Evolutionary conservation across 345 rosid species (phyloP).

Genomic region (Ricinus communis): DNA sequence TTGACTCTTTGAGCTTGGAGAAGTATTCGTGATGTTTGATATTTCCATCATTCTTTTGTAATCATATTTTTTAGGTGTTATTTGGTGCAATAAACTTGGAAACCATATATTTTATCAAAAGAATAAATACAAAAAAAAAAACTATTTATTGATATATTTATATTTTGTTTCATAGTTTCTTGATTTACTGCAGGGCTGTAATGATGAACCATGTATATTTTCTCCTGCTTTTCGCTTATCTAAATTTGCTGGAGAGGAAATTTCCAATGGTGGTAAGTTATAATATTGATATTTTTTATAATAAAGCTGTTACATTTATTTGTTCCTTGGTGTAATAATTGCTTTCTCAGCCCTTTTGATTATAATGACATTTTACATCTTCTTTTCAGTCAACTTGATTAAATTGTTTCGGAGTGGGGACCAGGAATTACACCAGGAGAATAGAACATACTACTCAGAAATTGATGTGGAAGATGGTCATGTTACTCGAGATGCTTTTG

Average conservation of each 20-base stretch:
- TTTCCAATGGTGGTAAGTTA: conserved; percentile 43
- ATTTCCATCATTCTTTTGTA: neutral
- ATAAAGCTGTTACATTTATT: neutral
- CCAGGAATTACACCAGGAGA: conserved; percentile 26
- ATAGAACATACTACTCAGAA: conserved; percentile 23
- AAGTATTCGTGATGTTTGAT: neutral
- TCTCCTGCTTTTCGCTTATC: conserved; percentile 62
- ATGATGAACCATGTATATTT: conserved; percentile 51
- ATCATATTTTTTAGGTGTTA: neutral
- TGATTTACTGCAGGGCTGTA: conserved; percentile 38
- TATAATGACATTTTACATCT: conserved; percentile 7
- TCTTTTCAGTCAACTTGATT: conserved; percentile 32
- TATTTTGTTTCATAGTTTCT: conserved; percentile 18
- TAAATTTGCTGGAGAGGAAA: conserved; percentile 37
- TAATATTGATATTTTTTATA: conserved; percentile 1
- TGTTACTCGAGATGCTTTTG: conserved; percentile 22
- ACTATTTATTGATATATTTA: neutral
- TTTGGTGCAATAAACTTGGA: neutral
- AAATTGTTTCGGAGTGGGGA: conserved; percentile 34
- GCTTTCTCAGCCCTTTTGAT: neutral
- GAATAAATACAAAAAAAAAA: neutral
- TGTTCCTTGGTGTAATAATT: neutral
- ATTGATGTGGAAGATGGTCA: conserved; percentile 26
- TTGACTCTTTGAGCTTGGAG: neutral
- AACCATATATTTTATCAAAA: neutral